These are phyloP conservation scores for Pholiota conissans DNA, from an alignment of 768 basidiomycete species.

Conservation along the genomic window DNA sequence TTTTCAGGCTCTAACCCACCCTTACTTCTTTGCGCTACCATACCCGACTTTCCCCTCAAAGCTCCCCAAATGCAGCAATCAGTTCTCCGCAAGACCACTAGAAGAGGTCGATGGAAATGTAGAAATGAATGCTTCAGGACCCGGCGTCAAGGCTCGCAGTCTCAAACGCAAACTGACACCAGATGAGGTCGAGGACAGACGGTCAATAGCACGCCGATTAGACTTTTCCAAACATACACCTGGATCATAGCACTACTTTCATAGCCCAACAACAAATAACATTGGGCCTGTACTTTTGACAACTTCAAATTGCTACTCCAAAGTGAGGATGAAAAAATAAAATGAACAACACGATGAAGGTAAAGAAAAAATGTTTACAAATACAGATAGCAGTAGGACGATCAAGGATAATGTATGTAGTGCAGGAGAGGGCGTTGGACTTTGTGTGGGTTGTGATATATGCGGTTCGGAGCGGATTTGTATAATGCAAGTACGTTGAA, in stretches of 20 bases:
- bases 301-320: background rate
- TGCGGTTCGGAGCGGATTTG: background rate
- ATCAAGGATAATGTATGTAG: slow-evolving; percentile 2
- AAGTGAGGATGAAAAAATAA: slow-evolving; percentile 4
- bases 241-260: slow-evolving; percentile 25
- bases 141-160: slow-evolving; percentile 52
- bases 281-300: background rate
- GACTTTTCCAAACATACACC: slow-evolving; percentile 63
- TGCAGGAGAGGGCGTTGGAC: background rate
- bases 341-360: background rate
- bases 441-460: background rate
- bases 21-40: slow-evolving; percentile 86
- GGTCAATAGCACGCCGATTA: slow-evolving; percentile 67
- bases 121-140: slow-evolving; percentile 47
- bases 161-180: slow-evolving; percentile 73
- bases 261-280: background rate
- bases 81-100: slow-evolving; percentile 50
- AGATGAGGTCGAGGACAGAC: slow-evolving; percentile 42
- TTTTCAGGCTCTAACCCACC: slow-evolving; percentile 75
- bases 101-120: slow-evolving; percentile 82
- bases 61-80: slow-evolving; percentile 72
- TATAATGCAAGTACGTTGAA: background rate
- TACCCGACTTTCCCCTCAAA: slow-evolving; percentile 87
- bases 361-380: slow-evolving; percentile 9
- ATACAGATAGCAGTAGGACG: slow-evolving; percentile 19